Percentiles rank a stretch among this genome's conserved stretches.
These are phyloP conservation scores for Escovopsis weberi DNA, from an alignment of 2,329 filamentous ascomycete genomes.

Conservation along the genomic window DNA sequence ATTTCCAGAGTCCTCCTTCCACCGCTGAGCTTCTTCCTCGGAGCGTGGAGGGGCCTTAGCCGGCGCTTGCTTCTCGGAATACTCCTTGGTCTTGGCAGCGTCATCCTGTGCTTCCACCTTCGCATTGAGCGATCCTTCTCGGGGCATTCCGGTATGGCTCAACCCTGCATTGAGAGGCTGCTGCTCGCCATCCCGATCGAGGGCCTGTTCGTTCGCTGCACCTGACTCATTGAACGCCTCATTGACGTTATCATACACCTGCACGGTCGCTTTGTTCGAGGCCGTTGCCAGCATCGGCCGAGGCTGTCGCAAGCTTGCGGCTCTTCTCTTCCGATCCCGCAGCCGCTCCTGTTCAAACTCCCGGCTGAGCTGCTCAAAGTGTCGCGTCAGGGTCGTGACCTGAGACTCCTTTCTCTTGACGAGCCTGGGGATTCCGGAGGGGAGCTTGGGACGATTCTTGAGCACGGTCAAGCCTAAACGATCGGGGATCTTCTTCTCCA, in stretches of 20 bases:
- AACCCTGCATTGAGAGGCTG: conserved; percentile 9
- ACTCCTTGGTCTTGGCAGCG: conserved; percentile 9
- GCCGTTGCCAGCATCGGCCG: conserved; percentile 73
- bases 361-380: conserved; percentile 91
- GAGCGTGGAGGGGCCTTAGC: conserved; percentile 9
- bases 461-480: conserved; percentile 51
- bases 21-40: conserved; percentile 11
- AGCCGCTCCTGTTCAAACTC: conserved; percentile 94
- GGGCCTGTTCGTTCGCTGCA: conserved; percentile 34
- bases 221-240: conserved; percentile 79
- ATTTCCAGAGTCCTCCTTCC: conserved; percentile 15
- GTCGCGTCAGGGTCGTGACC: conserved; percentile 82
- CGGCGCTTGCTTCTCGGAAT: conserved; percentile 9
- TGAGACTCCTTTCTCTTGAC: conserved; percentile 62
- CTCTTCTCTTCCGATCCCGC: conserved; percentile 67
- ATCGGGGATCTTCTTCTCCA: conserved; percentile 66
- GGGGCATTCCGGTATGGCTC: conserved; percentile 15
- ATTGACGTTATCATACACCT: conserved; percentile 87
- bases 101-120: conserved; percentile 1
- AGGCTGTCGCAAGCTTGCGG: conserved; percentile 58
- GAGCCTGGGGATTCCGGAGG: conserved; percentile 82
- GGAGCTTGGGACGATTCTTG: conserved; percentile 42
- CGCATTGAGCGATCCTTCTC: conserved; percentile 8
- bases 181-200: conserved; percentile 8
- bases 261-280: conserved; percentile 87